These are phyloP conservation scores for Chalaropsis thielavioides DNA, from an alignment of 2,329 filamentous ascomycete species.

Conservation along the genomic window DNA sequence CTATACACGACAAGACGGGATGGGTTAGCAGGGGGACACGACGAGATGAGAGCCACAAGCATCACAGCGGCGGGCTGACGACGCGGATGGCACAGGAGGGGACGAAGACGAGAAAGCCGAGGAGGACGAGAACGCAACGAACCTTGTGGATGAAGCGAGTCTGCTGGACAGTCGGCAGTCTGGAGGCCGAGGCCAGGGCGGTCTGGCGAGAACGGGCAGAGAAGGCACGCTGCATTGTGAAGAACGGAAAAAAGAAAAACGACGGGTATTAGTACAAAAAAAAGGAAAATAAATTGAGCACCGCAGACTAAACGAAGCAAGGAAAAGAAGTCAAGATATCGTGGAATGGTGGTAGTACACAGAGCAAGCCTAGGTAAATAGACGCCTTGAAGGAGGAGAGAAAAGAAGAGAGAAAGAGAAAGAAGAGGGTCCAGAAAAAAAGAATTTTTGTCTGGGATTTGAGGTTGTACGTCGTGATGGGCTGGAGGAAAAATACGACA, in stretches of 20 bases:
- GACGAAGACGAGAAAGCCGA: too few species aligned
- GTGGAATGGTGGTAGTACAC: constrained; percentile 12
- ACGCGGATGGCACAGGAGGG: neutral
- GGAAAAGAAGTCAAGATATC: neutral
- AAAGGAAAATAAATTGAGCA: constrained; percentile 20
- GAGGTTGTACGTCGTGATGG: constrained; percentile 8
- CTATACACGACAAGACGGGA: constrained; percentile 32
- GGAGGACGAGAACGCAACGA: constrained; percentile 20
- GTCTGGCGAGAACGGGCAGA: constrained; percentile 67
- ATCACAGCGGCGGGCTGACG: neutral
- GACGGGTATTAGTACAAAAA: constrained; percentile 15
- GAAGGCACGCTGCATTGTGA: constrained; percentile 88
- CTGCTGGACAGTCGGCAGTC: constrained; percentile 61
- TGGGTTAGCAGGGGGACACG: neutral
- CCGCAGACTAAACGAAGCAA: neutral
- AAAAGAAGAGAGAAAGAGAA: constrained; percentile 17
- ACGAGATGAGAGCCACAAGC: neutral
- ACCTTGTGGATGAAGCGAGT: constrained; percentile 97
- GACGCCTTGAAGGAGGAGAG: constrained; percentile 14
- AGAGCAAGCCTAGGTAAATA: constrained; percentile 13
- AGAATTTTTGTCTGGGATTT: constrained; percentile 11
- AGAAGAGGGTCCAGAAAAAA: constrained; percentile 14
- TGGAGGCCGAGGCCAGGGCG: constrained; percentile 55
- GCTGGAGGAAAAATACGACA: neutral
- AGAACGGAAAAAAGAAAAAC: constrained; percentile 21